Conservation (phyloP, 495 filamentous ascomycete species). For the Pseudevernia furfuracea region DNA sequence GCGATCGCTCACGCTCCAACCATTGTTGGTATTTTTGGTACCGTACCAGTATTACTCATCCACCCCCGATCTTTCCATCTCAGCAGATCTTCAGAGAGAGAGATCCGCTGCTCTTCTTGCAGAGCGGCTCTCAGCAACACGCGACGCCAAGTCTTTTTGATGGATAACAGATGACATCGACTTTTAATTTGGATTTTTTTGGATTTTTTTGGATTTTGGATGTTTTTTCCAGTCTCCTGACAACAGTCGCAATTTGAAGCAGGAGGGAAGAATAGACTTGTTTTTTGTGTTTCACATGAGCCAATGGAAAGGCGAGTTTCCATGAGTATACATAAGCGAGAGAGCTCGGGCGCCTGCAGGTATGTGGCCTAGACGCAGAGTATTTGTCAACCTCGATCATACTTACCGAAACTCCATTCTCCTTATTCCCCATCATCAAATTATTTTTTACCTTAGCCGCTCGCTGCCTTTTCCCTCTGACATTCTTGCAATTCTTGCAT, state of each 20-base stretch:
- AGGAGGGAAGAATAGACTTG: not conserved
- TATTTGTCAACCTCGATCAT: not conserved
- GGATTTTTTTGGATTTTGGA: too few species aligned
- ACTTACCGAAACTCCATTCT: not conserved
- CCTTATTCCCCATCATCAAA: not conserved
- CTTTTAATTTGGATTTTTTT: too few species aligned
- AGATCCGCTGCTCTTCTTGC: too few species aligned
- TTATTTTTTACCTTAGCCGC: not conserved
- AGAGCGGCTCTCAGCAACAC: not conserved
- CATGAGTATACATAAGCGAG: not conserved
- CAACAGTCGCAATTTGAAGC: not conserved
- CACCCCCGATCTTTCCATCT: not conserved
- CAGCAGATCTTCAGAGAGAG: too few species aligned
- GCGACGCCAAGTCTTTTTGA: not conserved
- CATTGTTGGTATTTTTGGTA: too few species aligned
- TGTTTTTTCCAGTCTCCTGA: too few species aligned
- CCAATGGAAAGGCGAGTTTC: not conserved
- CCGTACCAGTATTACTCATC: not conserved
- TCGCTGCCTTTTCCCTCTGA: too few species aligned
- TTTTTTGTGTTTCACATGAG: not conserved
- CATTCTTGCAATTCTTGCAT: too few species aligned
- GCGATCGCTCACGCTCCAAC: slow-evolving; percentile 8
- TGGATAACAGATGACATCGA: too few species aligned
- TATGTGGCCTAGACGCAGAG: not conserved
- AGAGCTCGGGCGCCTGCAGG: not conserved